Conservation (phyloP, 371 early-diverging fungal genomes). For the Smittium culicis region DNA sequence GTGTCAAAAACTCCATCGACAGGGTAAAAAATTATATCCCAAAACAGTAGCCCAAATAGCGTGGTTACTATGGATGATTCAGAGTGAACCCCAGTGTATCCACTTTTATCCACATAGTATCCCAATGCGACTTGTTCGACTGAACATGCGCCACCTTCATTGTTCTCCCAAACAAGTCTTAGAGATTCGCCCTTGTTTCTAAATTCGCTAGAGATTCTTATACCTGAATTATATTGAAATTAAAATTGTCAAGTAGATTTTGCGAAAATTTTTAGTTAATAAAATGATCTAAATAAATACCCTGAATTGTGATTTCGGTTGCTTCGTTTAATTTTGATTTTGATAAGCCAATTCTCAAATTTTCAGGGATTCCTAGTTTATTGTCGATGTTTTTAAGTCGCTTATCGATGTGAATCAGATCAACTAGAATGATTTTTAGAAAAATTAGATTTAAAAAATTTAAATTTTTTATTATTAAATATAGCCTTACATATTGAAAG, state of each 20-base stretch:
- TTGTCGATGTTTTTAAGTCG: slow-evolving; percentile 12
- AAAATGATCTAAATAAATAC: neutral
- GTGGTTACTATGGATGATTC: slow-evolving; percentile 49
- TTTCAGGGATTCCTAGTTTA: slow-evolving; percentile 1
- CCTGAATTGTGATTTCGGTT: slow-evolving; percentile 6
- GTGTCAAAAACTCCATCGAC: slow-evolving; percentile 55
- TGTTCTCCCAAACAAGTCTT: neutral
- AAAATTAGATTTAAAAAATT: slow-evolving; percentile 2
- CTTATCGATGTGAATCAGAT: slow-evolving; percentile 6
- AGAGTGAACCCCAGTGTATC: slow-evolving; percentile 38
- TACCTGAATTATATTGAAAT: neutral
- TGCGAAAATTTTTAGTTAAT: neutral
- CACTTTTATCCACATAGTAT: slow-evolving; percentile 32
- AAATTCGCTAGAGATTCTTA: neutral
- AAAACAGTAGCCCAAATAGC: slow-evolving; percentile 48
- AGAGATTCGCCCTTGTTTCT: neutral
- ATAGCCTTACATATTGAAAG: slow-evolving; percentile 33
- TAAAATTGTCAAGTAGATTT: neutral
- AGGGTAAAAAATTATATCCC: slow-evolving; percentile 58
- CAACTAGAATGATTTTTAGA: neutral
- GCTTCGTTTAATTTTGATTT: slow-evolving; percentile 5
- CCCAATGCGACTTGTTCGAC: slow-evolving; percentile 46
- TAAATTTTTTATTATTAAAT: too few species aligned
- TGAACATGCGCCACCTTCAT: slow-evolving; percentile 36
- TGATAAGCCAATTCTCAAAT: slow-evolving; percentile 1